A percentile compares a stretch with the other conserved stretches of the same genome.
These are phyloP conservation scores for Pseudocercospora macadamiae DNA, from an alignment of 2,329 filamentous ascomycete genomes.

Conservation along the genomic window DNA sequence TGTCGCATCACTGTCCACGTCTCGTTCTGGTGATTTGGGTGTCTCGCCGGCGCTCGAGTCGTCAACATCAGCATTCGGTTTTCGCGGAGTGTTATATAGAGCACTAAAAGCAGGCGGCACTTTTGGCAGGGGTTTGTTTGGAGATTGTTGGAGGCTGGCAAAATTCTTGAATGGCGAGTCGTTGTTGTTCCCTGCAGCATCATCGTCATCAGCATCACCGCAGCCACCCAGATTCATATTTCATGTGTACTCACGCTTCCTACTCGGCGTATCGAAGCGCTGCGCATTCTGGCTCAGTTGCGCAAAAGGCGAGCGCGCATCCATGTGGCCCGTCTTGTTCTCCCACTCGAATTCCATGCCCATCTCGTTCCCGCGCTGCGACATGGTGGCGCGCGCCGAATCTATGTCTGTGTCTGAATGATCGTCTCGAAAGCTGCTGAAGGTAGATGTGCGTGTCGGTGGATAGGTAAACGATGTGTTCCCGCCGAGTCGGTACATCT, in stretches of 20 bases:
- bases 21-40: conserved; percentile 47
- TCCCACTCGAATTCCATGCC: conserved; percentile 61
- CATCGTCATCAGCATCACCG: conserved; percentile 6
- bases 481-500: not conserved
- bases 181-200: conserved; percentile 31
- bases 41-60: conserved; percentile 55
- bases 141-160: conserved; percentile 44
- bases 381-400: conserved; percentile 30
- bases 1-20: conserved; percentile 36
- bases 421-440: not conserved
- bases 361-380: conserved; percentile 45
- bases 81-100: conserved; percentile 43
- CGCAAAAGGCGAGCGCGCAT: conserved; percentile 52
- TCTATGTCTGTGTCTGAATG: not conserved
- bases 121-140: conserved; percentile 45
- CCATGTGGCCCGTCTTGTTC: conserved; percentile 50
- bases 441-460: conserved; percentile 8
- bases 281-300: conserved; percentile 42
- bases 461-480: not conserved
- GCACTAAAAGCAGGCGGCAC: conserved; percentile 40
- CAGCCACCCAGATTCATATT: not conserved
- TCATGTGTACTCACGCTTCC: conserved; percentile 23
- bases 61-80: conserved; percentile 40
- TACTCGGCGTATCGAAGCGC: conserved; percentile 25
- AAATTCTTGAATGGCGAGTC: conserved; percentile 56